Conservation (phyloP, 78 protist species). For the Speleostelium caveatum region DNA sequence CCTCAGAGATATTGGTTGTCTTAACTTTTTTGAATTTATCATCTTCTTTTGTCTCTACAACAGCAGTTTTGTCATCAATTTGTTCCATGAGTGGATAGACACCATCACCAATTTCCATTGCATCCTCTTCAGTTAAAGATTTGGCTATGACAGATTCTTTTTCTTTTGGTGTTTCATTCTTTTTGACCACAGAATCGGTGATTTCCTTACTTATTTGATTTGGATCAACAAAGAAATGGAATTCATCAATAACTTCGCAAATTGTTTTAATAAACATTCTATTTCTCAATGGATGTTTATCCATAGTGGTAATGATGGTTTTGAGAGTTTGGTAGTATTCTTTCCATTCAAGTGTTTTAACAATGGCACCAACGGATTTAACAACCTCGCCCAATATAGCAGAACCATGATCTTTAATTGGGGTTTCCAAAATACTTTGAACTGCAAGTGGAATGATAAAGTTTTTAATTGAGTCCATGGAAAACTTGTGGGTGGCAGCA, state of each 20-base stretch:
- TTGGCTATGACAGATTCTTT: no score
- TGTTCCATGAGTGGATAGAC: no score
- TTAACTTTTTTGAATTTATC: background rate
- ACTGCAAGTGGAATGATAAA: conserved; percentile 38
- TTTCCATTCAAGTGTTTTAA: conserved; percentile 40
- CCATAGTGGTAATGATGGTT: conserved; percentile 40
- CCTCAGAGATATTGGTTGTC: conserved; percentile 37
- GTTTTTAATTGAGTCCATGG: conserved; percentile 13
- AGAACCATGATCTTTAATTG: conserved; percentile 47
- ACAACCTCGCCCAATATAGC: conserved; percentile 56
- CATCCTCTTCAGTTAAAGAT: background rate
- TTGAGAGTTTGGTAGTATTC: conserved; percentile 16
- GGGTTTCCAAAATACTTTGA: conserved; percentile 38
- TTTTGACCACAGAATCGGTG: background rate
- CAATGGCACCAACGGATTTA: conserved; percentile 42
- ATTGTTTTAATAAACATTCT: conserved; percentile 44
- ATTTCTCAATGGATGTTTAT: conserved; percentile 17
- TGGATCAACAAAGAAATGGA: conserved; percentile 65
- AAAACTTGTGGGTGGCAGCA: background rate
- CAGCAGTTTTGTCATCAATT: background rate
- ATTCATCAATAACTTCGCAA: conserved; percentile 59
- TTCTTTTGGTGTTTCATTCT: background rate
- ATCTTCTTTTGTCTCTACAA: background rate
- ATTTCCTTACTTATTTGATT: conserved; percentile 21
- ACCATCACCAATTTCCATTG: background rate